Percentiles rank a stretch among this genome's conserved stretches.
phyloP scores from a whole-genome alignment of 208 protist species.

The Leishmania martiniquensis region DNA sequence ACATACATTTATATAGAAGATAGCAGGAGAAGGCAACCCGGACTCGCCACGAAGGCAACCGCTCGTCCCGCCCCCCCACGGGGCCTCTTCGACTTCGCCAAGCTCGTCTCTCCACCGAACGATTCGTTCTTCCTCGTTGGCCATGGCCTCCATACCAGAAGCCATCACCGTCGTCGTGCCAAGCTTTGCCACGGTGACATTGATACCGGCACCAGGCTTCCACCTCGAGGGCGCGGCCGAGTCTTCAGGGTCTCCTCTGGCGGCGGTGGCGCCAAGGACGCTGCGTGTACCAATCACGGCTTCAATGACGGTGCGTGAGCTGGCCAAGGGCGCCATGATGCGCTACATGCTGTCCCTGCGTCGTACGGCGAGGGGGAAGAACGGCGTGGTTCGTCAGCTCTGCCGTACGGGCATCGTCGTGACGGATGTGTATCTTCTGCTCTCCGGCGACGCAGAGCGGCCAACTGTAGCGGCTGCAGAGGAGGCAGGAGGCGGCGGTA shows the following conservation, averaged over 20 bases:
- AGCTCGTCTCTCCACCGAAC: not conserved
- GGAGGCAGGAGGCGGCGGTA: constrained; percentile 10
- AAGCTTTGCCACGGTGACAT: constrained; percentile 27
- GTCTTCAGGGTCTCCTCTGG: not conserved
- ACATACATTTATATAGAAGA: not conserved
- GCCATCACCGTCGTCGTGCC: constrained; percentile 7
- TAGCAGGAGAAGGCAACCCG: not conserved
- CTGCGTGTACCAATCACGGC: constrained; percentile 76
- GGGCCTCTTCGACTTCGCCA: too few relatives aligned
- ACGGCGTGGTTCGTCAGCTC: constrained; percentile 15
- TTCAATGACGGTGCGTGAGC: constrained; percentile 68
- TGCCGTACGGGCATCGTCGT: constrained; percentile 24
- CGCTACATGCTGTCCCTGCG: constrained; percentile 62
- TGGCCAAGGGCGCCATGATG: constrained; percentile 83
- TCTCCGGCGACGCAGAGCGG: not conserved
- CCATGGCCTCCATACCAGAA: not conserved
- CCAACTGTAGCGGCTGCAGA: constrained; percentile 1
- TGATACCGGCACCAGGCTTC: constrained; percentile 6
- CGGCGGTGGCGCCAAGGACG: constrained; percentile 23
- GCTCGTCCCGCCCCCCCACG: not conserved
- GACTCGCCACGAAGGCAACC: not conserved
- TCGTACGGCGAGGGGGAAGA: constrained; percentile 9
- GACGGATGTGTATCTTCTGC: constrained; percentile 23
- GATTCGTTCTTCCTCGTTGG: not conserved
- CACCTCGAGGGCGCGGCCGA: not conserved